A percentile compares a stretch with the other conserved stretches of the same genome.
phyloP scores from a whole-genome alignment of 2,329 filamentous ascomycete species.

The Talaromyces amestolkiae region DNA sequence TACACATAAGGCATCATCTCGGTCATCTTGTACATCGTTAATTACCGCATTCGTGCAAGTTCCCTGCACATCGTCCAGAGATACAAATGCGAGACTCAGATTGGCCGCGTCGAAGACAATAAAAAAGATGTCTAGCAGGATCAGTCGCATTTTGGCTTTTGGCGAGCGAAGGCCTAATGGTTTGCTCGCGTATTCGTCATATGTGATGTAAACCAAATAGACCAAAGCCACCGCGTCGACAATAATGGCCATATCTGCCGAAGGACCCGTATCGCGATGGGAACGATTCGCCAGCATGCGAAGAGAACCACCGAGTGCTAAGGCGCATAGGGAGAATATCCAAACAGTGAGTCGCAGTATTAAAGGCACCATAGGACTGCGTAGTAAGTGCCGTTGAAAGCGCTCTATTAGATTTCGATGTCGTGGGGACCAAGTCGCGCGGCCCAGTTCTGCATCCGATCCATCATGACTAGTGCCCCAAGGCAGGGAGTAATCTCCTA shows the following conservation, averaged over 20 bases:
- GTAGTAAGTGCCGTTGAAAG: slow-evolving; percentile 67
- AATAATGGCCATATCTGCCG: slow-evolving; percentile 82
- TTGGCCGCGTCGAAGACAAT: slow-evolving; percentile 97
- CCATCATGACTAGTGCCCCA: slow-evolving; percentile 52
- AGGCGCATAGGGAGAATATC: slow-evolving; percentile 74
- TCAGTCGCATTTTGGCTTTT: slow-evolving; percentile 80
- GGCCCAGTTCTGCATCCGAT: slow-evolving; percentile 50
- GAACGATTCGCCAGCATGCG: slow-evolving; percentile 57
- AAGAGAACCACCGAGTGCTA: slow-evolving; percentile 75
- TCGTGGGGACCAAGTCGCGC: slow-evolving; percentile 46
- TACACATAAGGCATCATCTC: slow-evolving; percentile 54
- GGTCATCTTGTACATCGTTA: slow-evolving; percentile 34
- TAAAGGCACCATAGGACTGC: slow-evolving; percentile 81
- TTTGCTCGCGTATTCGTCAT: slow-evolving; percentile 93
- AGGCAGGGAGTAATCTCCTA: slow-evolving; percentile 46
- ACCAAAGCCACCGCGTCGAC: slow-evolving; percentile 86
- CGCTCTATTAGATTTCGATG: slow-evolving; percentile 57
- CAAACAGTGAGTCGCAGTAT: slow-evolving; percentile 79
- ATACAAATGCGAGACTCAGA: slow-evolving; percentile 82
- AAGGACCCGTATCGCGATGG: slow-evolving; percentile 61
- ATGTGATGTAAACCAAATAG: slow-evolving; percentile 91
- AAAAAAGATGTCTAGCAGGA: slow-evolving; percentile 90
- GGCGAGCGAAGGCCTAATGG: slow-evolving; percentile 82
- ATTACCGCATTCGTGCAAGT: slow-evolving; percentile 52
- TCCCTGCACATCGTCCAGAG: slow-evolving; percentile 64